Evolutionary conservation across 805 yeast genomes (phyloP).

Genomic region (Hanseniaspora lindneri): DNA sequence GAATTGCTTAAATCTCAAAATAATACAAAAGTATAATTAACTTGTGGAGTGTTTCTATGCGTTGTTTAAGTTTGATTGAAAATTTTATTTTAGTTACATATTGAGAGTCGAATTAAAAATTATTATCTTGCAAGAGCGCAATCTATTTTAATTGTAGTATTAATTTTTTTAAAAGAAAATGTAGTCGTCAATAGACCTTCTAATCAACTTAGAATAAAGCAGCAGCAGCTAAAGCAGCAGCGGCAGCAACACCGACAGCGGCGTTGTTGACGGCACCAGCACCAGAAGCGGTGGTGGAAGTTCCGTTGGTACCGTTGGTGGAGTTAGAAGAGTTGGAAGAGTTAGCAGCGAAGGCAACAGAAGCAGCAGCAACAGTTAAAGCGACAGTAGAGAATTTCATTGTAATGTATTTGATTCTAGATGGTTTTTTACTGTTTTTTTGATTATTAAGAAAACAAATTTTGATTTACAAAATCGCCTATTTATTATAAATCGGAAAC

Average conservation of each 20-base stretch:
- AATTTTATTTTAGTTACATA: slow-evolving; percentile 1
- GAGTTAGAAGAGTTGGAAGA: slow-evolving; percentile 34
- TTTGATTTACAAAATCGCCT: too few species aligned
- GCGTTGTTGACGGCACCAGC: slow-evolving; percentile 45
- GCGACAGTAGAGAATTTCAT: slow-evolving; percentile 66
- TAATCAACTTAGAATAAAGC: slow-evolving; percentile 33
- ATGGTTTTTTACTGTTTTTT: too few species aligned
- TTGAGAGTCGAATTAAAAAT: not conserved
- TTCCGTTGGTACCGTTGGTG: slow-evolving; percentile 30
- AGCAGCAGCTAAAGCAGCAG: slow-evolving; percentile 76
- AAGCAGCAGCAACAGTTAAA: slow-evolving; percentile 57
- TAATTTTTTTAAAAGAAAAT: not conserved
- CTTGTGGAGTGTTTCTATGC: not conserved
- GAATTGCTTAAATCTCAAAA: not conserved
- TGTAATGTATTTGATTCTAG: too few species aligned
- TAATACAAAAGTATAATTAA: not conserved
- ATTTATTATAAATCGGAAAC: too few species aligned
- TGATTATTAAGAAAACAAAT: too few species aligned
- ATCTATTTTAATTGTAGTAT: not conserved
- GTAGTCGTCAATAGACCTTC: not conserved
- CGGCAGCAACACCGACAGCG: slow-evolving; percentile 66
- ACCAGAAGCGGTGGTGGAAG: slow-evolving; percentile 34
- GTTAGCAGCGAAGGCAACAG: slow-evolving; percentile 58
- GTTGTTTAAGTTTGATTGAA: not conserved
- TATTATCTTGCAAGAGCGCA: not conserved